Evolutionary conservation across 2,329 filamentous ascomycete species (phyloP).

Genomic region (Nigrospora sphaerica): DNA sequence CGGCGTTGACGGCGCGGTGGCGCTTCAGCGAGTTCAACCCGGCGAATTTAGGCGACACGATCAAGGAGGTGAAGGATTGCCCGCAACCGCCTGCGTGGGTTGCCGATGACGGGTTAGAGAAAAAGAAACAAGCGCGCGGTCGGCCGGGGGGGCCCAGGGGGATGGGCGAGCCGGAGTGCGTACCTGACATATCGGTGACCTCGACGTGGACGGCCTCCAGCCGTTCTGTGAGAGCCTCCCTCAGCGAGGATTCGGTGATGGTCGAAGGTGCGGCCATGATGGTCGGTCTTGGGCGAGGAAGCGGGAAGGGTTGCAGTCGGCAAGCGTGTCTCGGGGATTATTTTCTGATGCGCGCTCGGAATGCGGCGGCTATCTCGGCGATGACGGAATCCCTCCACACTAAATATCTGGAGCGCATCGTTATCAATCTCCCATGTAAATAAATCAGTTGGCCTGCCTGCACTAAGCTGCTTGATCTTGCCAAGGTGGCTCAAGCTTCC

Average conservation of each 20-base stretch:
- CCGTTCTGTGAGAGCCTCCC: constrained; percentile 59
- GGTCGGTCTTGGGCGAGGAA: constrained; percentile 9
- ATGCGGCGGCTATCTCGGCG: neutral
- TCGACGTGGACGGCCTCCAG: constrained; percentile 74
- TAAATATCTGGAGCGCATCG: too few species aligned
- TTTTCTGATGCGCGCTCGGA: too few species aligned
- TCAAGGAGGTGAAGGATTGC: constrained; percentile 51
- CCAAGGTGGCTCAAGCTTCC: too few species aligned
- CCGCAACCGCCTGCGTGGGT: constrained; percentile 48
- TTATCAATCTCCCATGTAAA: too few species aligned
- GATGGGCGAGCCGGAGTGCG: neutral
- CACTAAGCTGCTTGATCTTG: too few species aligned
- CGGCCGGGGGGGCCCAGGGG: too few species aligned
- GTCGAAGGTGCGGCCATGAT: constrained; percentile 43
- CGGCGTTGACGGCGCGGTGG: constrained; percentile 78
- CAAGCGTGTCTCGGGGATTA: neutral
- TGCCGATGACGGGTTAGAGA: neutral
- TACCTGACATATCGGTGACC: constrained; percentile 90
- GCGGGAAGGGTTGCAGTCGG: neutral
- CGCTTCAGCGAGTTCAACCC: constrained; percentile 73
- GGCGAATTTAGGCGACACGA: constrained; percentile 60
- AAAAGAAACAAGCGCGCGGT: neutral
- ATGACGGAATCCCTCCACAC: constrained; percentile 1
- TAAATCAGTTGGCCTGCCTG: too few species aligned
- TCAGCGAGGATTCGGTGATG: constrained; percentile 69